phyloP scores from a whole-genome alignment of 169 alveolate genomes.

The Eimeria sp. region DNA sequence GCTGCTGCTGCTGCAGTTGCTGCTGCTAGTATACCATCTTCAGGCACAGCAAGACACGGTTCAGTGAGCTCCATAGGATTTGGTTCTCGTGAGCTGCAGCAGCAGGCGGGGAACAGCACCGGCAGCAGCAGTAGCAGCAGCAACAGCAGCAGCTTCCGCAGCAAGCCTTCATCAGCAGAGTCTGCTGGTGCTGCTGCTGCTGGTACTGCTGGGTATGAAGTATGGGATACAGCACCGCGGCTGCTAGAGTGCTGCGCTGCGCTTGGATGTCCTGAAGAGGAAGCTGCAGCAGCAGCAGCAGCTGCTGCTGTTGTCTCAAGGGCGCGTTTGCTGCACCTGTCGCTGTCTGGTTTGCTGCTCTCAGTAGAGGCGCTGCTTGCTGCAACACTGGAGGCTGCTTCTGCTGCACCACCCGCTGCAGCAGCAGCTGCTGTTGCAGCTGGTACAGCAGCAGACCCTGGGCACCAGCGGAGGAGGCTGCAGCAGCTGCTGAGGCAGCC shows the following conservation, averaged over 20 bases:
- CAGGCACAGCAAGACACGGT: slow-evolving; percentile 8
- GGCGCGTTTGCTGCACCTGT: slow-evolving; percentile 28
- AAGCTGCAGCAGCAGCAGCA: slow-evolving; percentile 48
- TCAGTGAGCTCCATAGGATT: slow-evolving; percentile 10
- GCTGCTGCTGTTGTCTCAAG: slow-evolving; percentile 45
- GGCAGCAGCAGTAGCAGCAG: slow-evolving; percentile 25
- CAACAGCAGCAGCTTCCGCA: background rate
- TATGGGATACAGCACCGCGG: slow-evolving; percentile 28
- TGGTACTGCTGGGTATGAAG: background rate
- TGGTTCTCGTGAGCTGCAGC: slow-evolving; percentile 62
- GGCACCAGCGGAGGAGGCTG: too few species aligned
- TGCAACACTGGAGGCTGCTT: slow-evolving; percentile 4
- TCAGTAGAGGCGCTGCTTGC: background rate
- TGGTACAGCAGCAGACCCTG: background rate
- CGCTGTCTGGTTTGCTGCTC: slow-evolving; percentile 23
- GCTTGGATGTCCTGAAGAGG: slow-evolving; percentile 6
- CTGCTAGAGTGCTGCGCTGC: slow-evolving; percentile 51
- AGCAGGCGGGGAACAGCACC: background rate
- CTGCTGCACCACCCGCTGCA: slow-evolving; percentile 55
- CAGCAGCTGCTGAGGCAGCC: too few species aligned
- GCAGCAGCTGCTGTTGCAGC: slow-evolving; percentile 40
- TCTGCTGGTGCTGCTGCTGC: slow-evolving; percentile 37
- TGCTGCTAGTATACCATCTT: background rate
- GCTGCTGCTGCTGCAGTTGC: slow-evolving; percentile 41
- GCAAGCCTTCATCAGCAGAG: slow-evolving; percentile 18